phyloP scores from a whole-genome alignment of 179 eudicot genomes.

The Corrigiola litoralis region DNA sequence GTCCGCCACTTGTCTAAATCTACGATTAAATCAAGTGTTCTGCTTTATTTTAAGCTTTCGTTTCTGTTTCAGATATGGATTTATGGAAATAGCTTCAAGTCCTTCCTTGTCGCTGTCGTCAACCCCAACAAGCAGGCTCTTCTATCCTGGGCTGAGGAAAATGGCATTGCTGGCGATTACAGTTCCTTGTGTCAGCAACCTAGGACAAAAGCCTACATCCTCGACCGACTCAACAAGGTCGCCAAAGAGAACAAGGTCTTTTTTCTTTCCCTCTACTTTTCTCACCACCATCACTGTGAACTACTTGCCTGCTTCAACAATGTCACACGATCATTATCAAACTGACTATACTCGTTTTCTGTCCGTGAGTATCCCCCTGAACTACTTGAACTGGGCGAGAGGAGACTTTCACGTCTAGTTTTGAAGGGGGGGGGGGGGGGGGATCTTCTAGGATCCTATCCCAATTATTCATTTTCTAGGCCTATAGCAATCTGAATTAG shows the following conservation, averaged over 20 bases:
- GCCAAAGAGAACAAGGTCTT: constrained; percentile 25
- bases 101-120: constrained; percentile 73
- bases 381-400: too few species aligned
- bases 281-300: background rate
- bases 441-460: too few species aligned
- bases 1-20: too few species aligned
- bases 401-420: too few species aligned
- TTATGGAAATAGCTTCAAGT: constrained; percentile 84
- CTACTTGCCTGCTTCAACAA: too few species aligned
- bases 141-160: constrained; percentile 62
- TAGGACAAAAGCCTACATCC: constrained; percentile 19
- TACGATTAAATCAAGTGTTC: background rate
- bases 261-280: background rate
- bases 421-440: too few species aligned
- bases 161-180: constrained; percentile 27
- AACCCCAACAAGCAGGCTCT: constrained; percentile 63
- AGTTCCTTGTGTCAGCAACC: constrained; percentile 18
- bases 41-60: background rate
- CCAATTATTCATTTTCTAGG: too few species aligned
- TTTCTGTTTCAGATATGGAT: constrained; percentile 60
- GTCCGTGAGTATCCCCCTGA: too few species aligned
- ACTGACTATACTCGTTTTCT: too few species aligned
- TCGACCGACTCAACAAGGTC: constrained; percentile 20
- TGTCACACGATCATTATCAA: too few species aligned
- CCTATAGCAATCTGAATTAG: too few species aligned